phyloP scores from a whole-genome alignment of 768 basidiomycete species.

The Auriscalpium microsporum region DNA sequence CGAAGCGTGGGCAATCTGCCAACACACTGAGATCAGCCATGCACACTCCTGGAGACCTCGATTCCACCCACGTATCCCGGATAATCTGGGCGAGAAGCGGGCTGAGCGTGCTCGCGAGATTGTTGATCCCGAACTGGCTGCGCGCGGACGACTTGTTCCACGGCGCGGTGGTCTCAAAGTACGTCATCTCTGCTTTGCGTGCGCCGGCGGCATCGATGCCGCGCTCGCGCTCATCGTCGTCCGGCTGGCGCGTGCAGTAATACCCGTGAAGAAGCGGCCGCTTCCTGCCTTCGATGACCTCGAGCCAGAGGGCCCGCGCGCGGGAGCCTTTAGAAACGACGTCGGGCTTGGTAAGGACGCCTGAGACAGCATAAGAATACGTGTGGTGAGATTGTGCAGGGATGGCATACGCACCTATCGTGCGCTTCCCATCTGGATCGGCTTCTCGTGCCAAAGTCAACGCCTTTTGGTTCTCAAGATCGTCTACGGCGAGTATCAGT shows the following conservation, averaged over 20 bases:
- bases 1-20: conserved; percentile 25
- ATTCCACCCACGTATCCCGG: conserved; percentile 14
- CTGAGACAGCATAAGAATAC: conserved; percentile 7
- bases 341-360: conserved; percentile 48
- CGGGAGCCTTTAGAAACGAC: conserved; percentile 27
- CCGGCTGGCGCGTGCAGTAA: conserved; percentile 35
- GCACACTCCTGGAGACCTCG: too few relatives aligned
- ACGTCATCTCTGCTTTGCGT: conserved; percentile 26
- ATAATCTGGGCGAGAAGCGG: conserved; percentile 30
- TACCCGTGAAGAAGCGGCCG: conserved; percentile 34
- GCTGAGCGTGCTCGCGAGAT: conserved; percentile 29
- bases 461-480: conserved; percentile 52
- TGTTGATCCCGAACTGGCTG: conserved; percentile 28
- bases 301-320: conserved; percentile 29
- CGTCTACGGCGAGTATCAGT: conserved; percentile 28
- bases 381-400: neutral
- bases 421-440: conserved; percentile 41
- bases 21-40: too few relatives aligned
- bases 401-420: conserved; percentile 32
- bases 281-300: conserved; percentile 30
- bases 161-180: conserved; percentile 28
- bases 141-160: conserved; percentile 25
- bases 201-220: conserved; percentile 25
- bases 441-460: conserved; percentile 35
- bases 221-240: conserved; percentile 25